A percentile compares a stretch with the other conserved stretches of the same genome.
These are phyloP conservation scores for Lodderomyces metapsilosis DNA, from an alignment of 1,139 yeast genomes.

Conservation along the genomic window DNA sequence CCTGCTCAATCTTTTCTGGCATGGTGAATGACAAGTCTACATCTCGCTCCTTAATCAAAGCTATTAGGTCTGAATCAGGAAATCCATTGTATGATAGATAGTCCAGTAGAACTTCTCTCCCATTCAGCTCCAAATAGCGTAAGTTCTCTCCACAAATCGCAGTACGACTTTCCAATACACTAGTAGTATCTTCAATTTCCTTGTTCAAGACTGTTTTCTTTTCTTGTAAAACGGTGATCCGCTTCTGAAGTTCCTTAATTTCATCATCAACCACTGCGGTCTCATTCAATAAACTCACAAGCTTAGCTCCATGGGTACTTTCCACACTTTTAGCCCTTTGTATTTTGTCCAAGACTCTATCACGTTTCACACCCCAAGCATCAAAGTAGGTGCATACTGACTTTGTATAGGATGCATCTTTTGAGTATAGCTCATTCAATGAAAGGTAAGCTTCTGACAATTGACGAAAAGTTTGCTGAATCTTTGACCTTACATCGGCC, in stretches of 20 bases:
- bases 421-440: conserved; percentile 47
- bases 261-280: conserved; percentile 38
- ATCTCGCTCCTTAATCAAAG: conserved; percentile 21
- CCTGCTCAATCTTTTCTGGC: neutral
- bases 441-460: conserved; percentile 46
- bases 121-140: conserved; percentile 39
- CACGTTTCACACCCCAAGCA: conserved; percentile 45
- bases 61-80: conserved; percentile 19
- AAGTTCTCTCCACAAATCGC: conserved; percentile 44
- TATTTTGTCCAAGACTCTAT: conserved; percentile 33
- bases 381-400: conserved; percentile 34
- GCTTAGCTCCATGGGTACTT: conserved; percentile 46
- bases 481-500: conserved; percentile 25
- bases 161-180: conserved; percentile 53
- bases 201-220: conserved; percentile 36
- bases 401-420: conserved; percentile 33
- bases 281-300: conserved; percentile 36
- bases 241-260: conserved; percentile 39
- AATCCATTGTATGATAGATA: conserved; percentile 25
- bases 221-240: conserved; percentile 32
- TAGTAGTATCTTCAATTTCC: conserved; percentile 52
- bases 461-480: conserved; percentile 29
- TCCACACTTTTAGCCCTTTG: conserved; percentile 39
- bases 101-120: conserved; percentile 31
- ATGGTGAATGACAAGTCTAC: conserved; percentile 32